phyloP scores from a whole-genome alignment of 2,329 filamentous ascomycete species.

The Clarireedia monteithiana region DNA sequence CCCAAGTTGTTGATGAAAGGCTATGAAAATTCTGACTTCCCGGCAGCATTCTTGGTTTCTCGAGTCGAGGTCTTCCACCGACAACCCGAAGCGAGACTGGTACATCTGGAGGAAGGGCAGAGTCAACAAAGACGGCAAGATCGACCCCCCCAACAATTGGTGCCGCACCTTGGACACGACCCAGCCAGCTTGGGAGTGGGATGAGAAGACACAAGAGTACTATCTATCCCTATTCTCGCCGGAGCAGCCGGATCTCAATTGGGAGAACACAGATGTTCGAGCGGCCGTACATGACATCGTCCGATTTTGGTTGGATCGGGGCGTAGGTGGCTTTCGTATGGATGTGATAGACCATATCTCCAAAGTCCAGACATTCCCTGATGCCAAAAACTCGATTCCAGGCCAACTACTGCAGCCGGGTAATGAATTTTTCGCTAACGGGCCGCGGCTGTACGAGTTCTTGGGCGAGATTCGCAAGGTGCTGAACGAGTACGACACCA shows the following conservation, averaged over 20 bases:
- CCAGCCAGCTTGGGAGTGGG: slow-evolving; percentile 43
- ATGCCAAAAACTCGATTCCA: slow-evolving; percentile 37
- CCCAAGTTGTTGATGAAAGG: too few species aligned
- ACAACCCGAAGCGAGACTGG: slow-evolving; percentile 47
- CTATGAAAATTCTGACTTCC: slow-evolving; percentile 10
- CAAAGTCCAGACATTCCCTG: slow-evolving; percentile 49
- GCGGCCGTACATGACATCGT: slow-evolving; percentile 63
- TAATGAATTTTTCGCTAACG: slow-evolving; percentile 11
- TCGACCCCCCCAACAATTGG: slow-evolving; percentile 37
- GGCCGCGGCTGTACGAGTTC: too few species aligned
- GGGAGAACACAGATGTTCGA: slow-evolving; percentile 60
- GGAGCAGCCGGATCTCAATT: slow-evolving; percentile 72
- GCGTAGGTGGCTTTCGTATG: slow-evolving; percentile 46
- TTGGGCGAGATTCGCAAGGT: too few species aligned
- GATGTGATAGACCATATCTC: slow-evolving; percentile 63
- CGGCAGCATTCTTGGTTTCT: slow-evolving; percentile 49
- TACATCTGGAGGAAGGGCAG: slow-evolving; percentile 50
- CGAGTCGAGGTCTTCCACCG: slow-evolving; percentile 39
- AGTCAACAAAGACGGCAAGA: slow-evolving; percentile 9
- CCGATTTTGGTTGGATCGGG: slow-evolving; percentile 65
- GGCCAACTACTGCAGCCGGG: slow-evolving; percentile 12
- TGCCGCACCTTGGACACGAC: slow-evolving; percentile 24
- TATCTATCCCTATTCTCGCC: slow-evolving; percentile 54
- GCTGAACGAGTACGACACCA: too few species aligned
- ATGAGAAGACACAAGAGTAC: slow-evolving; percentile 43